Percentiles rank a stretch among this genome's conserved stretches.
phyloP scores from a whole-genome alignment of 495 filamentous ascomycete genomes.

The Penicillium dipodomyicola region DNA sequence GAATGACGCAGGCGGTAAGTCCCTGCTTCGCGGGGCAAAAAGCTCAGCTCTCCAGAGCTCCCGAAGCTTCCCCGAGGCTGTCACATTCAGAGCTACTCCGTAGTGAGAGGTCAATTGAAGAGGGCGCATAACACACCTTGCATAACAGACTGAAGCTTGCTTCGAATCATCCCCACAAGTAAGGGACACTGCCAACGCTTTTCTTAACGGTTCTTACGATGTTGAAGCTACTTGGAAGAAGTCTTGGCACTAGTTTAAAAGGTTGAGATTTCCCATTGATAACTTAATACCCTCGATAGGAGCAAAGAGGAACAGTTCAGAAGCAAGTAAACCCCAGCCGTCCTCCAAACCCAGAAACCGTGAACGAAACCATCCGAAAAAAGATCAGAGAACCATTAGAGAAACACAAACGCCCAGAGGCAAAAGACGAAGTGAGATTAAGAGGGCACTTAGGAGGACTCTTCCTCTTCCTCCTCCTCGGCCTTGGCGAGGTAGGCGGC shows the following conservation, averaged over 20 bases:
- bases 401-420: conserved; percentile 39
- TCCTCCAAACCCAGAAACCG: conserved; percentile 44
- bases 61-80: background rate
- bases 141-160: background rate
- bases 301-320: conserved; percentile 22
- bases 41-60: conserved; percentile 7
- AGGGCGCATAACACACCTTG: background rate
- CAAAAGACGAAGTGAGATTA: conserved; percentile 26
- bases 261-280: conserved; percentile 36
- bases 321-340: conserved; percentile 43
- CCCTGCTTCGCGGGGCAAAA: conserved; percentile 5
- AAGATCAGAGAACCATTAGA: conserved; percentile 37
- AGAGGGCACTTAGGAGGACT: conserved; percentile 45
- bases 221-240: background rate
- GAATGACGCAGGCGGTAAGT: conserved; percentile 14
- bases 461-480: conserved; percentile 53
- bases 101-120: background rate
- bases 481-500: conserved; percentile 67
- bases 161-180: background rate
- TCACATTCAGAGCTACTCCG: too few species aligned
- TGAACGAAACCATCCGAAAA: conserved; percentile 25
- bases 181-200: background rate
- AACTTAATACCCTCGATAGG: conserved; percentile 32
- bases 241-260: conserved; percentile 9
- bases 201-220: background rate